A percentile compares a stretch with the other conserved stretches of the same genome.
phyloP scores from a whole-genome alignment of 176 grass and related monocot genomes.

The Urochloa ruziziensis region DNA sequence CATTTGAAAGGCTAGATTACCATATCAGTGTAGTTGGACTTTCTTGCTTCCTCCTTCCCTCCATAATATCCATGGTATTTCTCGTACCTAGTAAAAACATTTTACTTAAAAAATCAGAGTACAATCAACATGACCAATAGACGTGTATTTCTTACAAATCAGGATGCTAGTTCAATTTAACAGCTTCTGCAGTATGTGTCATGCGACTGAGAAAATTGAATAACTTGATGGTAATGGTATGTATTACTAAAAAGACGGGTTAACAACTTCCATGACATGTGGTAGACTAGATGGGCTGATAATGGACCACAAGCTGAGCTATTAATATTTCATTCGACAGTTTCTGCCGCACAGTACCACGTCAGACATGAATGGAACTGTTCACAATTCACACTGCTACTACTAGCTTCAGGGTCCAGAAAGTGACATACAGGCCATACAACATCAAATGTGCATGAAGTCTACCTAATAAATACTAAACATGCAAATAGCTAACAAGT shows the following conservation, averaged over 20 bases:
- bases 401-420: neutral
- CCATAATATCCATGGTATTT: constrained; percentile 90
- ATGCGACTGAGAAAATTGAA: neutral
- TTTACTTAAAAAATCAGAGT: constrained; percentile 21
- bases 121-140: neutral
- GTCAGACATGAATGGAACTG: neutral
- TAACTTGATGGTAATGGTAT: neutral
- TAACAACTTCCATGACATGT: neutral
- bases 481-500: neutral
- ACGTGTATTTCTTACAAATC: neutral
- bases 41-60: constrained; percentile 91
- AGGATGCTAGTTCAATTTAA: neutral
- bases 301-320: neutral
- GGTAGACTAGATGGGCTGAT: neutral
- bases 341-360: neutral
- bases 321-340: neutral
- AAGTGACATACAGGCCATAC: neutral
- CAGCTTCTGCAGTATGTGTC: no score
- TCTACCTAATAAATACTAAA: neutral
- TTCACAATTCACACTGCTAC: neutral
- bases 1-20: constrained; percentile 31
- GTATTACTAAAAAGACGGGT: neutral
- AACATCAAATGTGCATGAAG: neutral
- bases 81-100: constrained; percentile 72
- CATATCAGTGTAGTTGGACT: constrained; percentile 94